Evolutionary conservation across 2,329 filamentous ascomycete species (phyloP), one percentile per base, ranked within the genome.

Genomic region (Phaeosphaeriaceae sp.): DNA sequence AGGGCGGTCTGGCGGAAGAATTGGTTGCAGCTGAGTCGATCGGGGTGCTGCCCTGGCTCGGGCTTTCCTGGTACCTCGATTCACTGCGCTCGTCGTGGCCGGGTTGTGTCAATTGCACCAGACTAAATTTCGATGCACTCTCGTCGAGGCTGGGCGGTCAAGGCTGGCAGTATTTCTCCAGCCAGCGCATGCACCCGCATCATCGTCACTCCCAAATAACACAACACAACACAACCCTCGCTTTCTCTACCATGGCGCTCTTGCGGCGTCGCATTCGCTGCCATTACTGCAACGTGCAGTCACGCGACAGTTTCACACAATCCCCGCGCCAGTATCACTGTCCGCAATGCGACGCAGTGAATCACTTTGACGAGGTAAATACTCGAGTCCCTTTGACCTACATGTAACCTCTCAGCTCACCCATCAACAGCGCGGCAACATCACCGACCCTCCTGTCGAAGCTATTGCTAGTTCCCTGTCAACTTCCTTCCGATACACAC

Each of bases 321-420:
- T 57, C 71, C 42, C 65, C 70, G 9, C 60, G 57, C 11, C 57
- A 59, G 25, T 77, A 69, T 57, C 54, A 65, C 21, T 76, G 76
- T 78, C 79, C 85, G 20, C 82, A 85, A 60, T 99, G 95, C 82
- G 91, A 95, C 69, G 91, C 93, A 19, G 88, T 89, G 58, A 99
- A 98, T 78, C 91, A 92, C 80, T 83, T 97, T 31, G 95, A 99
- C 75, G 85, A 94, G 81, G 93, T 95, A 80, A 51, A 62, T 42
- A 48, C 48, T 50, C 21, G 60, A 25, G 21, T 40, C 11, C 36
- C 15, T 40, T 40, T 27, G 25, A 5, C 21, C 47, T 40, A 58
- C 49, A 50, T 44, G 19, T 31, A 24, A 44, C 40, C 47, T 45
- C 21, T 33, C 57, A 57, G 48, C 62, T 69, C 51, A 71, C 67